Conservation (phyloP, 2,329 filamentous ascomycete genomes). For the Ophiobolus disseminans region DNA sequence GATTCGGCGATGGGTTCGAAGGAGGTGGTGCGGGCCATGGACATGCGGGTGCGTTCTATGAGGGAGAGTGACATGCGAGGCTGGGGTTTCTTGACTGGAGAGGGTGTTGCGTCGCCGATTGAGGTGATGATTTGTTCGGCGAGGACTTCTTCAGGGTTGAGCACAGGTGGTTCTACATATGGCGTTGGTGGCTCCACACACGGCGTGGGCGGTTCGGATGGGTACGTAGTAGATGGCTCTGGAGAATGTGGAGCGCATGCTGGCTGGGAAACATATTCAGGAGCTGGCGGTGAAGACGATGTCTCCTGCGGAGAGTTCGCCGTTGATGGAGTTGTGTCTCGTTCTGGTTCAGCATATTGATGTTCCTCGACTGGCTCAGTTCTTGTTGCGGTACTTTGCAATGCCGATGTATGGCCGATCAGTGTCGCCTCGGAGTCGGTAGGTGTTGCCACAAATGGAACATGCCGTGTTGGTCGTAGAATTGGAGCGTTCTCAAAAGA, state of each 20-base stretch:
- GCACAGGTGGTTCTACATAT: constrained; percentile 26
- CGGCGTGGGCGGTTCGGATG: constrained; percentile 20
- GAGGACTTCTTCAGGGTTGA: constrained; percentile 38
- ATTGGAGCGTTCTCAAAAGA: constrained; percentile 26
- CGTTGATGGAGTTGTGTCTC: constrained; percentile 9
- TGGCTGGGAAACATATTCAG: constrained; percentile 5
- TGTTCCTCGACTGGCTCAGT: constrained; percentile 11
- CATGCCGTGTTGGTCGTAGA: constrained; percentile 12
- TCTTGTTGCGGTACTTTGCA: constrained; percentile 12
- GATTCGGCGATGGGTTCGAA: constrained; percentile 37
- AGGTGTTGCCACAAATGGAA: constrained; percentile 20
- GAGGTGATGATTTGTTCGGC: constrained; percentile 51
- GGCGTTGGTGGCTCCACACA: constrained; percentile 24
- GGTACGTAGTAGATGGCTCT: constrained; percentile 20
- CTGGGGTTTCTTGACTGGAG: constrained; percentile 48
- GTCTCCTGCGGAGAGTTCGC: constrained; percentile 12
- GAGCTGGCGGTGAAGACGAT: constrained; percentile 6
- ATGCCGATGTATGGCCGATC: constrained; percentile 27
- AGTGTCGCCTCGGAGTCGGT: constrained; percentile 39
- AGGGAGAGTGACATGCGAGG: constrained; percentile 53
- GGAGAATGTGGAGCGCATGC: constrained; percentile 11
- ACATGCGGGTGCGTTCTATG: constrained; percentile 56
- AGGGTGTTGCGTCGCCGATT: constrained; percentile 49
- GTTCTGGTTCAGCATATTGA: constrained; percentile 4
- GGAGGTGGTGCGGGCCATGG: constrained; percentile 49